Conservation (phyloP, 2,329 filamentous ascomycete genomes). For the Alternaria triticina region DNA sequence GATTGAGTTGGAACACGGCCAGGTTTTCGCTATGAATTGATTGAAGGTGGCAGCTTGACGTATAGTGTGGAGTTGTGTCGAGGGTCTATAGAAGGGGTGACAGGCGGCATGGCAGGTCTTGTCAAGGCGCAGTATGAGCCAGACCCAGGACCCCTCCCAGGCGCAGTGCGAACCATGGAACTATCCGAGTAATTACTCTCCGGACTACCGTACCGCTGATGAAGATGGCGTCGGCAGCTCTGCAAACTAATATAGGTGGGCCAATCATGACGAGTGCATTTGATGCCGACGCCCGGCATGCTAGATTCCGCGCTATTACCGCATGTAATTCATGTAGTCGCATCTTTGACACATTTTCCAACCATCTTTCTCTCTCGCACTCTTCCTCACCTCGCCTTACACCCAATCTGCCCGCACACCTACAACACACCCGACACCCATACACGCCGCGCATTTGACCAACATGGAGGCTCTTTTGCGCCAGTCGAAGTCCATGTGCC, state of each 20-base stretch:
- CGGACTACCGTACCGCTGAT: slow-evolving; percentile 16
- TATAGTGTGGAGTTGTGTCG: neutral
- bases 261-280: slow-evolving; percentile 36
- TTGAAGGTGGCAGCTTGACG: neutral
- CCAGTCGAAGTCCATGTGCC: slow-evolving; percentile 96
- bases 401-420: neutral
- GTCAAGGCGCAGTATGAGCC: neutral
- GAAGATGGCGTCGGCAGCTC: slow-evolving; percentile 19
- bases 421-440: neutral
- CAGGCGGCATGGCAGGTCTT: neutral
- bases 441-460: slow-evolving; percentile 22
- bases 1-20: neutral
- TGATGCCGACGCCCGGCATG: slow-evolving; percentile 30
- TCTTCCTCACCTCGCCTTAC: neutral
- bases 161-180: slow-evolving; percentile 14
- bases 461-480: slow-evolving; percentile 91
- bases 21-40: neutral
- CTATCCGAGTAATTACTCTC: slow-evolving; percentile 18
- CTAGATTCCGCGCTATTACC: slow-evolving; percentile 28
- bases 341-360: slow-evolving; percentile 20
- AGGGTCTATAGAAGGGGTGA: neutral
- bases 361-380: slow-evolving; percentile 5
- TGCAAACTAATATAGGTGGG: slow-evolving; percentile 2
- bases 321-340: slow-evolving; percentile 8
- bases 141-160: slow-evolving; percentile 10